Evolutionary conservation across 139 green algal species (phyloP).

Genomic region (Micromonas commoda): DNA sequence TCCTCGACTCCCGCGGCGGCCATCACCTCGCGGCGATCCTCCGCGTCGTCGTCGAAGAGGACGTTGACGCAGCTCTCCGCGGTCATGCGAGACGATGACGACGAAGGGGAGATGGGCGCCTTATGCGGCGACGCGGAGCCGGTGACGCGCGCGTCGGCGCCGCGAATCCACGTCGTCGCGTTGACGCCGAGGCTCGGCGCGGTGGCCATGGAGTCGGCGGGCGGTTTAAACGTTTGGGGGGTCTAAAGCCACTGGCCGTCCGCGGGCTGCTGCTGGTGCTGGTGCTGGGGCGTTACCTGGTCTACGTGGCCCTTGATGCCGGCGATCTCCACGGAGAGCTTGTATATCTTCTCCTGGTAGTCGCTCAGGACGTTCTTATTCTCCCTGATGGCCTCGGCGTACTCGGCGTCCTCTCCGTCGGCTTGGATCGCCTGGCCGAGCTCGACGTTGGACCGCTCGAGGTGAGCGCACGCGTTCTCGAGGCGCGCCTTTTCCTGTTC

Average conservation of each 20-base stretch:
- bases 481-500: not conserved
- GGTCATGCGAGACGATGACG: too few relatives aligned
- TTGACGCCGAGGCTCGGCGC: not conserved
- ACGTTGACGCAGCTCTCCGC: too few relatives aligned
- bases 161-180: not conserved
- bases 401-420: not conserved
- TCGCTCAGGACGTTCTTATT: not conserved
- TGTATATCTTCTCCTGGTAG: not conserved
- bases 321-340: not conserved
- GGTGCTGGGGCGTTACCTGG: not conserved
- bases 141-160: not conserved
- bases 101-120: too few relatives aligned
- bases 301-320: not conserved
- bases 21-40: not conserved
- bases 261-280: not conserved
- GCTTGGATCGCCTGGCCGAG: not conserved
- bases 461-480: not conserved
- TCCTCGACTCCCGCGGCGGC: not conserved
- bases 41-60: not conserved
- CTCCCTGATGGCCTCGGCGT: not conserved
- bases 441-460: not conserved
- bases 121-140: not conserved
- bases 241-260: not conserved
- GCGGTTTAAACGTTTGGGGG: too few relatives aligned
- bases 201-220: too few relatives aligned